Conservation (phyloP, 495 filamentous ascomycete species). For the Monascus purpureus region DNA sequence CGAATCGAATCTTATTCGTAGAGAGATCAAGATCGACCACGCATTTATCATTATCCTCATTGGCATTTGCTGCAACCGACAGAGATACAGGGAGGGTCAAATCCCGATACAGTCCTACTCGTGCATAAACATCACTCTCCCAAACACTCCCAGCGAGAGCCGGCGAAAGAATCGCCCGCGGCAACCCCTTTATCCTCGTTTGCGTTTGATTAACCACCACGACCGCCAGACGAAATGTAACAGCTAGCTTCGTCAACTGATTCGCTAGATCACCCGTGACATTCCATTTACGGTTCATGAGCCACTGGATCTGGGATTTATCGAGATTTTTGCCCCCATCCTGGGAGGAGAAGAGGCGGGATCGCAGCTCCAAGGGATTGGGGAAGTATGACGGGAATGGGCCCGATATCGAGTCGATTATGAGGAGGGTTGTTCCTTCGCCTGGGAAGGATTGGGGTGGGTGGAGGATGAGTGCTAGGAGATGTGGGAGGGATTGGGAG, state of each 20-base stretch:
- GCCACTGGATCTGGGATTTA: slow-evolving; percentile 37
- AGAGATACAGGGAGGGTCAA: too few species aligned
- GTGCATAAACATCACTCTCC: slow-evolving; percentile 52
- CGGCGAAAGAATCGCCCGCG: slow-evolving; percentile 51
- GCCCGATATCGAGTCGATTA: slow-evolving; percentile 64
- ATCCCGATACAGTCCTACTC: slow-evolving; percentile 61
- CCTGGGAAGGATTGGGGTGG: slow-evolving; percentile 47
- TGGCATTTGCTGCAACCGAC: too few species aligned
- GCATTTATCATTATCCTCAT: too few species aligned
- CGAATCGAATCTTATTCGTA: slow-evolving; percentile 14
- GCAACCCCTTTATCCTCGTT: slow-evolving; percentile 46
- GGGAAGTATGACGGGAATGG: slow-evolving; percentile 64
- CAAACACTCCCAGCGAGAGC: slow-evolving; percentile 52
- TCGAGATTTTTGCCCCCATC: slow-evolving; percentile 14
- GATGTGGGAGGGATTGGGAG: slow-evolving; percentile 50
- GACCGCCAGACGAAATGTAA: slow-evolving; percentile 50
- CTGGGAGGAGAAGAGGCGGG: slow-evolving; percentile 15
- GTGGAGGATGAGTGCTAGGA: slow-evolving; percentile 57
- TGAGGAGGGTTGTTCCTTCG: slow-evolving; percentile 43
- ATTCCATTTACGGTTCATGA: slow-evolving; percentile 45
- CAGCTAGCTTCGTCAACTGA: slow-evolving; percentile 52
- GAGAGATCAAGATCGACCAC: slow-evolving; percentile 4
- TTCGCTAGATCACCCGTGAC: slow-evolving; percentile 42
- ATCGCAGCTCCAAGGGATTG: slow-evolving; percentile 25
- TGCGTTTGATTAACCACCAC: slow-evolving; percentile 57